Evolutionary conservation across 805 yeast species (phyloP), one percentile per base, ranked within the genome.

Genomic region (Tetrapisispora pingtungensis): DNA sequence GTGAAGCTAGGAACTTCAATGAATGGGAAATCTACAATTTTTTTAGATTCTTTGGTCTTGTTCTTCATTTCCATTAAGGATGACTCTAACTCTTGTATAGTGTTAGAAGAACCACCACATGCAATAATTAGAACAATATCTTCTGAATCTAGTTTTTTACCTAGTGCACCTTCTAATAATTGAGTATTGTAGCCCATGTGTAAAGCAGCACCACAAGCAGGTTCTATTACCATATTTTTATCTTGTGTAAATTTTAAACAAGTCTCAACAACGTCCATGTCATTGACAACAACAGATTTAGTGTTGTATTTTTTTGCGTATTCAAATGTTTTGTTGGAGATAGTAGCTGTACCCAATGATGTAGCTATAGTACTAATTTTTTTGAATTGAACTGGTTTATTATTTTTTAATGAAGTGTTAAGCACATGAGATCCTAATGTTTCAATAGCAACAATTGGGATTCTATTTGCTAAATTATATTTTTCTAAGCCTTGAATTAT

Each of bases 131-230:
- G 71, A 2, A 79, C 62, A 10, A 74, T 64, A 33, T 71, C 74
- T 37, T 75, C 74, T 10, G 56, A 42, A 4, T 53, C 33, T 33
- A 56, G 37, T 31, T 49, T 48, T 7, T 33, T 32, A 3, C 46
- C 44, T 30, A 55, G 39, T 3, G 51, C 45, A 1, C 45, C 44
- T 38, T 53, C 55, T 28, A 56, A 24, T 8, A 51, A 28, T 14
- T 49, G 35, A 0, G 48, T 60, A 38, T 69, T 56, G 52, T 71
- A 74, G n/a, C 70, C 72, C 17, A 78, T 68, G 19, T 80, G 72
- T 26, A 81, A 57, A 0, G 85, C 76, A 1, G 84, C 84, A 3
- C 86, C 86, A 59, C 87, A 81, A 1, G 87, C 87, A 0, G 86
- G 86, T 57, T 81, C 87, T 0, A 79, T 74, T 20, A 77, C 65